phyloP scores from a whole-genome alignment of 164 flowering plant genomes.

The Nelumbo lutea region DNA sequence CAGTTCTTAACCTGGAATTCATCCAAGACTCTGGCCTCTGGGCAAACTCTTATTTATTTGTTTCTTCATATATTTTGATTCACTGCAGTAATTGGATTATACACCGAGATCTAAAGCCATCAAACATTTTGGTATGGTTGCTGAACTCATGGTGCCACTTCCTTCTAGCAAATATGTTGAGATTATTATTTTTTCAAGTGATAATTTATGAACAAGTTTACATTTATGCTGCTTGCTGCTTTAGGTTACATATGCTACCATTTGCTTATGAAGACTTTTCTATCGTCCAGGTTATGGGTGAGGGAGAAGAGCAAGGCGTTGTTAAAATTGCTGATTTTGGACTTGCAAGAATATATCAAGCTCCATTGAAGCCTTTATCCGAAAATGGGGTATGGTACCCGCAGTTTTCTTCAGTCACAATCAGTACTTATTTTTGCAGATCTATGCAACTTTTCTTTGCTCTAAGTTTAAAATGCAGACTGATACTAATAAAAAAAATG shows the following conservation, averaged over 20 bases:
- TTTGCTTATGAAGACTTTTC: not conserved
- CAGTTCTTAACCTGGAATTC: not conserved
- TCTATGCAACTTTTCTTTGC: not conserved
- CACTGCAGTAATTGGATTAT: slow-evolving; percentile 91
- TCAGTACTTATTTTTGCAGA: not conserved
- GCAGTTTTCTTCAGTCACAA: not conserved
- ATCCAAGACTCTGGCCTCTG: not conserved
- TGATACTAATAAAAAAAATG: no score
- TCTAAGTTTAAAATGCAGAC: not conserved
- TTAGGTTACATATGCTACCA: not conserved
- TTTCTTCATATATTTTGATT: slow-evolving; percentile 2
- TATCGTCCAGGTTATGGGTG: slow-evolving; percentile 81
- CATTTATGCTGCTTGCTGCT: not conserved
- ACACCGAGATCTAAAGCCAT: slow-evolving; percentile 96
- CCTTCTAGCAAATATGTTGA: no score
- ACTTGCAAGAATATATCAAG: slow-evolving; percentile 94
- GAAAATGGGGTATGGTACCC: slow-evolving; percentile 77
- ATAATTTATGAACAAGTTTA: not conserved
- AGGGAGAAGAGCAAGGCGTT: slow-evolving; percentile 95
- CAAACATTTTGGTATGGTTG: slow-evolving; percentile 74
- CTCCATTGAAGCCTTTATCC: slow-evolving; percentile 77
- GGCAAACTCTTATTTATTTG: not conserved
- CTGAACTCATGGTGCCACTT: slow-evolving; percentile 5
- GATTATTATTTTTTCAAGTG: not conserved
- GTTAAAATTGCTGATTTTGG: slow-evolving; percentile 99